Conservation (phyloP, 129 eudicot species). For the Artemisia annua region DNA sequence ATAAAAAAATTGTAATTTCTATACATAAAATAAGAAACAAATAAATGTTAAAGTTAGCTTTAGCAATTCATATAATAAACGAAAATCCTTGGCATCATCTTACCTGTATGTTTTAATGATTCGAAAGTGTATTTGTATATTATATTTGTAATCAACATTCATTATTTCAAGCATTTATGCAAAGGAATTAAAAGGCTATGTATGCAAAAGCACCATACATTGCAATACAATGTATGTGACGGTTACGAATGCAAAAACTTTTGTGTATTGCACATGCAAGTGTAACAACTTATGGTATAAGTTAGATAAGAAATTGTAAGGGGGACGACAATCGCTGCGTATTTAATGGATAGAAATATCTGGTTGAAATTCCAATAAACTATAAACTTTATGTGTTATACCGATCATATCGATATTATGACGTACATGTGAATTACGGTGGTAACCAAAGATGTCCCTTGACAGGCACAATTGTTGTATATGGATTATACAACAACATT, state of each 20-base stretch:
- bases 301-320: neutral
- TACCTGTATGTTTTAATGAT: no score
- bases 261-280: neutral
- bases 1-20: no score
- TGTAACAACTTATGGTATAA: neutral
- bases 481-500: neutral
- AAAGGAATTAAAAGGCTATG: neutral
- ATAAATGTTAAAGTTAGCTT: no score
- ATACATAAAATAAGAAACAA: no score
- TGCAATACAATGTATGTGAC: neutral
- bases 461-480: neutral
- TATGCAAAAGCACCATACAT: no score
- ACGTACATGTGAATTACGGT: neutral
- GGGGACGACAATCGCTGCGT: constrained; percentile 4
- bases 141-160: neutral
- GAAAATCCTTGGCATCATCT: no score
- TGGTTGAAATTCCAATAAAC: neutral
- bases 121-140: no score
- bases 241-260: neutral
- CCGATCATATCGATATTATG: neutral
- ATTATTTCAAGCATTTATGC: neutral
- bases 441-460: neutral
- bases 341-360: neutral
- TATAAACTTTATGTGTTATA: neutral
- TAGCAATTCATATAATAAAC: no score